Evolutionary conservation across 768 basidiomycete species (phyloP), one percentile per base, ranked within the genome.

Genomic region (Russula ochroleuca): DNA sequence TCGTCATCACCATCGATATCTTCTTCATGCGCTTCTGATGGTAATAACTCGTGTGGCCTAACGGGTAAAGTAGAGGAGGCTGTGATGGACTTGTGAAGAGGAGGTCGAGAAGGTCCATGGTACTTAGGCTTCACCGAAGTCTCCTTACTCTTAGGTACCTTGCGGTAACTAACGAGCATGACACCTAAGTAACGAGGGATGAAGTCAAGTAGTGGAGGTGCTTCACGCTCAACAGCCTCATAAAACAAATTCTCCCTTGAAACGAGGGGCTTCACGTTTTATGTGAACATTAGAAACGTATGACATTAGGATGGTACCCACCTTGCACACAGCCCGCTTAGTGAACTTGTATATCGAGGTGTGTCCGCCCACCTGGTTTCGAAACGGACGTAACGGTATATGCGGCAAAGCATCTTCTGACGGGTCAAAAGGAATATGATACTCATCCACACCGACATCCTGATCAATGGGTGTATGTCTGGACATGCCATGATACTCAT

Each of bases 161-260:
- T 84, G 28, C 97, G 86, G 72, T 98, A 98, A 57, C 89, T 96
- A 70, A 99, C 96, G 47, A 98, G 83, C 94, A 99, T 97, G 59
- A 99, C 97, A 25, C 97, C 97, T 17, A 99, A 81, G 75, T 99
- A 99, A 49, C 95, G 88, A n/a, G 97, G 97, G 64, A 98, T 97
- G 71, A 93, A 99, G 15, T 84, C 88, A 5, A 98, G 81, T 10
- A 99, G 80, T 5, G 92, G 94, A 0, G 97, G 96, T 0, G 92
- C 92, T 70, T 94, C 92, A 31, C 87, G 83, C 73, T 99, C 97
- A 37, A 98, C 94, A 2, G 94, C 85, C 73, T 99, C 97, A 73
- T 99, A 99, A 72, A 99, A 98, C 52, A 97, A 79, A 72, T 99
- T 99, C 76, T 99, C 97, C 61, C 95, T 85, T 4, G 92, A 94